Evolutionary conservation across 768 basidiomycete genomes (phyloP).

Genomic region (Amanita fuliginea): DNA sequence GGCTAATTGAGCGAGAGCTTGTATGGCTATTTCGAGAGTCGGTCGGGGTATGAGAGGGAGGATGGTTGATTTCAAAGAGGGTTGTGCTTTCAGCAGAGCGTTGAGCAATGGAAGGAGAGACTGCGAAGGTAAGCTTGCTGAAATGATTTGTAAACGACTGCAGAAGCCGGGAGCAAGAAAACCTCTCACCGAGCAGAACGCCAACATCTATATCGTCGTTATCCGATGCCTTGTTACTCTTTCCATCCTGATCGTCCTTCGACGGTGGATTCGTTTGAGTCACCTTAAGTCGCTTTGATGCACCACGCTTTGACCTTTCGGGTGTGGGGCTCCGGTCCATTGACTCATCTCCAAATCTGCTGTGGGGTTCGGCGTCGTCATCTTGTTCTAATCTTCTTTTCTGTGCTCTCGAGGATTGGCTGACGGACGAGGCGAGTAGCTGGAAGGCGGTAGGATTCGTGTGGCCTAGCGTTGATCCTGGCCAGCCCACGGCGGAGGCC

Average conservation of each 20-base stretch:
- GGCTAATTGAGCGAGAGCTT: constrained; percentile 56
- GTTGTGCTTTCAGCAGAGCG: constrained; percentile 56
- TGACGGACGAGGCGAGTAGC: constrained; percentile 41
- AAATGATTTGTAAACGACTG: constrained; percentile 8
- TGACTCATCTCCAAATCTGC: constrained; percentile 41
- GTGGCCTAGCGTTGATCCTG: constrained; percentile 34
- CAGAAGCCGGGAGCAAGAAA: neutral
- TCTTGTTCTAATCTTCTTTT: constrained; percentile 64
- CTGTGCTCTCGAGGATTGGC: constrained; percentile 31
- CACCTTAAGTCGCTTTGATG: constrained; percentile 57
- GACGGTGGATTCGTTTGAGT: constrained; percentile 18
- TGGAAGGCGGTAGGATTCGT: constrained; percentile 43
- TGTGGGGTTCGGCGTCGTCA: constrained; percentile 40
- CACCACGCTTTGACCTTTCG: constrained; percentile 59
- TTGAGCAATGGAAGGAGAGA: constrained; percentile 66
- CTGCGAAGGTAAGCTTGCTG: constrained; percentile 75
- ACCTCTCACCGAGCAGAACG: constrained; percentile 58
- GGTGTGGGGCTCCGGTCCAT: constrained; percentile 86
- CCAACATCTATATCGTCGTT: constrained; percentile 66
- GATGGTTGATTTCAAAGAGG: constrained; percentile 59
- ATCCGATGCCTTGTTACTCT: constrained; percentile 31
- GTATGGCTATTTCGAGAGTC: constrained; percentile 61
- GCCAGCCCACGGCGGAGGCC: constrained; percentile 38
- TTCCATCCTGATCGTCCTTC: constrained; percentile 33
- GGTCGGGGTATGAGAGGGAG: constrained; percentile 79